Percentiles rank a stretch among this genome's conserved stretches.
phyloP scores from a whole-genome alignment of 371 early-diverging fungal genomes.

The Vairimorpha necatrix region DNA sequence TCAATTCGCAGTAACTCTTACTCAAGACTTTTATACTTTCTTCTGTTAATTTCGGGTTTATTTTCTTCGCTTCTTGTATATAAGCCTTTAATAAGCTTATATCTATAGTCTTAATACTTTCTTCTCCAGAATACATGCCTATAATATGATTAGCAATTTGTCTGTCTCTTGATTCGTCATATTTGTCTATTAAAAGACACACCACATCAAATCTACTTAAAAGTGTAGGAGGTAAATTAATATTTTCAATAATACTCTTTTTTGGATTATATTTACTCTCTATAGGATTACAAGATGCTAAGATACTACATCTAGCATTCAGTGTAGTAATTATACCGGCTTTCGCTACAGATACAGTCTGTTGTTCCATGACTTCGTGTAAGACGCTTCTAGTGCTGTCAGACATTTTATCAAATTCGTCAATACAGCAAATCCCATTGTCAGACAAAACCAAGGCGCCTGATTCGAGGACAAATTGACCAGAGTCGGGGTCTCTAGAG shows the following conservation, averaged over 20 bases:
- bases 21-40: conserved; percentile 70
- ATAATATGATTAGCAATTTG: conserved; percentile 63
- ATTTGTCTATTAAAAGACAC: conserved; percentile 62
- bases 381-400: conserved; percentile 62
- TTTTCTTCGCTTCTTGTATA: conserved; percentile 70
- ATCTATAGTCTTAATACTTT: conserved; percentile 17
- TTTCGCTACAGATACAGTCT: conserved; percentile 65
- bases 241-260: conserved; percentile 65
- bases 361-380: conserved; percentile 66
- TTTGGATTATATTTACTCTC: conserved; percentile 63
- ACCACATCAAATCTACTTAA: conserved; percentile 65
- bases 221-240: conserved; percentile 64
- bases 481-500: conserved; percentile 88
- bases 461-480: conserved; percentile 76
- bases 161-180: conserved; percentile 60
- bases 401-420: conserved; percentile 67
- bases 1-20: conserved; percentile 76
- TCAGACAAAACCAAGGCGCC: conserved; percentile 65
- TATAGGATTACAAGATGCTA: conserved; percentile 66
- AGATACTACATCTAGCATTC: conserved; percentile 64
- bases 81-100: conserved; percentile 61
- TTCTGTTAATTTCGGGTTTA: conserved; percentile 73
- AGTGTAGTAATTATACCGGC: conserved; percentile 66
- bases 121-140: conserved; percentile 35
- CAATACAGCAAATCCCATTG: conserved; percentile 65